A percentile compares a stretch with the other conserved stretches of the same genome.
Conservation (phyloP, 148 eudicot genomes). For the Oxyria digyna region DNA sequence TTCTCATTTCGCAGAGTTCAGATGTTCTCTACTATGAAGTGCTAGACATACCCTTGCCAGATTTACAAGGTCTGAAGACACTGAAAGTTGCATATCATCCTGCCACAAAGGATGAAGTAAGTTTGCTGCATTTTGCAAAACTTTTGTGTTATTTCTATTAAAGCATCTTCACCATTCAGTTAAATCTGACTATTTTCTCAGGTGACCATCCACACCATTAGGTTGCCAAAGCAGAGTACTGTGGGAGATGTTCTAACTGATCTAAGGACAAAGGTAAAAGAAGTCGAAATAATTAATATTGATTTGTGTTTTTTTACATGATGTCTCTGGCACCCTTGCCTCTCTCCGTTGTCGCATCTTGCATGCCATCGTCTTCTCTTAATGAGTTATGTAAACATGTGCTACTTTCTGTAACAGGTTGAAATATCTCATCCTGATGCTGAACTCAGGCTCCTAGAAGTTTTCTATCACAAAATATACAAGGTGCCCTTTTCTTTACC, state of each 20-base stretch:
- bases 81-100: conserved; percentile 50
- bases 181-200: not conserved
- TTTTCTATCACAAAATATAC: conserved; percentile 45
- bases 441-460: conserved; percentile 43
- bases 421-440: conserved; percentile 47
- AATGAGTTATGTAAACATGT: not conserved
- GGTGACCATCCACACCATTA: conserved; percentile 14
- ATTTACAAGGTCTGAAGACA: conserved; percentile 42
- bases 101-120: conserved; percentile 54
- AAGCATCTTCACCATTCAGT: not conserved
- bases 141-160: not conserved
- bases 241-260: conserved; percentile 45
- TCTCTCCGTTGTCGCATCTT: not conserved
- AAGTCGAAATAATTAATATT: not conserved
- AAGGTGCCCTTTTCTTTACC: conserved; percentile 17
- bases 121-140: not conserved
- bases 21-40: conserved; percentile 36
- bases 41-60: conserved; percentile 43
- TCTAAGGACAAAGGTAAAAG: conserved; percentile 14
- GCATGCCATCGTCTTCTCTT: not conserved
- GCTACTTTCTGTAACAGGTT: conserved; percentile 28
- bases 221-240: conserved; percentile 76
- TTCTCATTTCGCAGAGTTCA: conserved; percentile 17
- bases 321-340: not conserved
- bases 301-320: not conserved